These are phyloP conservation scores for Alloascoidea africana DNA, from an alignment of 805 yeast species.

Conservation along the genomic window DNA sequence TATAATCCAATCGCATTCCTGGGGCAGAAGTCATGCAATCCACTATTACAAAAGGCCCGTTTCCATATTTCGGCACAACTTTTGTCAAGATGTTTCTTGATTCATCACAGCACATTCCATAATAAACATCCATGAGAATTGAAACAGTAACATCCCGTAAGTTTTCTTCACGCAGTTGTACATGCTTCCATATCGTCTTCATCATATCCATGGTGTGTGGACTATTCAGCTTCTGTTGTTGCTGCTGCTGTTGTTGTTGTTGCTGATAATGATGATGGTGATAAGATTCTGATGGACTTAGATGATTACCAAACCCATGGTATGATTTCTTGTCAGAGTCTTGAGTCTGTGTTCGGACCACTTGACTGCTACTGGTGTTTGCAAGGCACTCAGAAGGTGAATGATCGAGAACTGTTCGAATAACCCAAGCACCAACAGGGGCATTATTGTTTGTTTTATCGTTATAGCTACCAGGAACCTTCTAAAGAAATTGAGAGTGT, in stretches of 20 bases:
- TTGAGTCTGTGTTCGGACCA: too few species aligned
- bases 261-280: background rate
- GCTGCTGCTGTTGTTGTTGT: background rate
- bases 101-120: too few species aligned
- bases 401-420: background rate
- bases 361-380: too few species aligned
- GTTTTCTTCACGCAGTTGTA: background rate
- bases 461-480: slow-evolving; percentile 1
- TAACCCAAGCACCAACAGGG: background rate
- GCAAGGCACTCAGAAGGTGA: background rate
- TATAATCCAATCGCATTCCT: background rate
- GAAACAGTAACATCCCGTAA: background rate
- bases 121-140: background rate
- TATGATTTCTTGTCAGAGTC: too few species aligned
- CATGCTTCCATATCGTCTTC: background rate
- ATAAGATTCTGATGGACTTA: too few species aligned
- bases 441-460: background rate
- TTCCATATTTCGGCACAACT: too few species aligned
- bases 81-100: too few species aligned
- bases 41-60: too few species aligned
- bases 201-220: background rate
- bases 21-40: too few species aligned
- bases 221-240: background rate
- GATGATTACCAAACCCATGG: too few species aligned
- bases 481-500: background rate